Percentiles rank a stretch among this genome's conserved stretches.
Conservation (phyloP, 225 moss, liverwort and hornwort species). For the Polytrichum formosum region DNA sequence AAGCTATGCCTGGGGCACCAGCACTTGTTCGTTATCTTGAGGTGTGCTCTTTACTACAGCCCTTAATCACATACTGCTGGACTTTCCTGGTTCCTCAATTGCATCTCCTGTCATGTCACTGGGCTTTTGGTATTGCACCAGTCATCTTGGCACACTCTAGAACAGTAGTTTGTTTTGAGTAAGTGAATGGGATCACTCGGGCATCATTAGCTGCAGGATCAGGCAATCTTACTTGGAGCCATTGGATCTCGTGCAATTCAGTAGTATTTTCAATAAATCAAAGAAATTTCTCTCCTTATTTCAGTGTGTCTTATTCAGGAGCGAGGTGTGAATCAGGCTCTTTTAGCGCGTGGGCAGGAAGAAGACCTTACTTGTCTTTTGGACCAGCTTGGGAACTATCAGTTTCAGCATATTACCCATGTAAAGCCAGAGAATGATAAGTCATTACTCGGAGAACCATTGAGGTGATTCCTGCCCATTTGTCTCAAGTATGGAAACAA, state of each 20-base stretch:
- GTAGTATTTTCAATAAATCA: too few species aligned
- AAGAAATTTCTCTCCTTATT: too few species aligned
- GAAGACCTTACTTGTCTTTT: slow-evolving; percentile 63
- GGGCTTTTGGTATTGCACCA: background rate
- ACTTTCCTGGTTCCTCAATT: background rate
- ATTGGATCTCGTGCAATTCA: too few species aligned
- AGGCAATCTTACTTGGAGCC: too few species aligned
- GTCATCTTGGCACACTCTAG: too few species aligned
- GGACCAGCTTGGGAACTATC: slow-evolving; percentile 75
- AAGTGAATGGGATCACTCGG: too few species aligned
- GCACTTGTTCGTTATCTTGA: slow-evolving; percentile 75
- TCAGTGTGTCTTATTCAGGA: slow-evolving; percentile 25
- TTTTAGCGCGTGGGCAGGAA: slow-evolving; percentile 59
- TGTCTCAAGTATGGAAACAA: too few species aligned
- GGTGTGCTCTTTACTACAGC: slow-evolving; percentile 24
- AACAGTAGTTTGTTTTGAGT: too few species aligned
- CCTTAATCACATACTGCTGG: background rate
- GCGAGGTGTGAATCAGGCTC: slow-evolving; percentile 69
- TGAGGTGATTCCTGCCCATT: slow-evolving; percentile 34
- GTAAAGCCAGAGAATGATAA: slow-evolving; percentile 31
- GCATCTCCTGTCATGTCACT: too few species aligned
- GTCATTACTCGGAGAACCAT: slow-evolving; percentile 31
- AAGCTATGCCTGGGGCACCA: slow-evolving; percentile 60
- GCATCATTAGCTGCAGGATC: too few species aligned
- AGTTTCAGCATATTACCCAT: slow-evolving; percentile 53